Evolutionary conservation across 768 basidiomycete genomes (phyloP).

Genomic region (Xanthoconium stramineum): DNA sequence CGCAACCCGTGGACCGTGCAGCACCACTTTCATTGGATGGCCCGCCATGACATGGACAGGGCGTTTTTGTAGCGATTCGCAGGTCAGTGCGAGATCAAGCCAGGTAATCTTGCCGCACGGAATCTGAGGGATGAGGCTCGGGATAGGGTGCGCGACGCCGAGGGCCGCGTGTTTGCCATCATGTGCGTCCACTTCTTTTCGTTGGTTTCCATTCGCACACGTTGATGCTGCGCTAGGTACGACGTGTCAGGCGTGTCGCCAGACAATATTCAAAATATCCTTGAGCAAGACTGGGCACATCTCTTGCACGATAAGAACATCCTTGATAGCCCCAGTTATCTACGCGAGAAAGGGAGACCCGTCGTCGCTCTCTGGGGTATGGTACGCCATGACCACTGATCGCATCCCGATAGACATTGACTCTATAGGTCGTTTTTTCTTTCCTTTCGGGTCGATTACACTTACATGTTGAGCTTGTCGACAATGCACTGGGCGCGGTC

Average conservation of each 20-base stretch:
- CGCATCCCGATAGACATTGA: background rate
- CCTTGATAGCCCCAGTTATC: slow-evolving; percentile 69
- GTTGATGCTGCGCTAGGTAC: slow-evolving; percentile 49
- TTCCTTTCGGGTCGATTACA: too few species aligned
- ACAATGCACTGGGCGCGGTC: too few species aligned
- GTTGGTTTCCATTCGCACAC: too few species aligned
- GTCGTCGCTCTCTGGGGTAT: slow-evolving; percentile 81
- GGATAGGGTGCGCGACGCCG: slow-evolving; percentile 67
- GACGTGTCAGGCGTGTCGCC: slow-evolving; percentile 77
- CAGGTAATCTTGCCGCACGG: slow-evolving; percentile 53
- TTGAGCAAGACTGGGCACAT: slow-evolving; percentile 74
- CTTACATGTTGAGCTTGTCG: too few species aligned
- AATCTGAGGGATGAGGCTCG: slow-evolving; percentile 71
- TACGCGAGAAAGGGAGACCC: slow-evolving; percentile 64
- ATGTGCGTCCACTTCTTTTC: slow-evolving; percentile 50
- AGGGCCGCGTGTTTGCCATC: slow-evolving; percentile 79
- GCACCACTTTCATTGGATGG: slow-evolving; percentile 68
- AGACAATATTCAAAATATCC: slow-evolving; percentile 60
- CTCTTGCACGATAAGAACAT: slow-evolving; percentile 59
- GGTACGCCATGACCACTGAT: slow-evolving; percentile 11
- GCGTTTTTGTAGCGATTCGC: slow-evolving; percentile 79
- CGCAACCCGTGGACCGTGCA: slow-evolving; percentile 72
- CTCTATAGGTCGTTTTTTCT: too few species aligned
- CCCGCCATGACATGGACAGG: slow-evolving; percentile 73
- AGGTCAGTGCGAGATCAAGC: slow-evolving; percentile 58